Evolutionary conservation across 1,284 basidiomycete genomes (phyloP).

Genomic region (Mycena sp.): DNA sequence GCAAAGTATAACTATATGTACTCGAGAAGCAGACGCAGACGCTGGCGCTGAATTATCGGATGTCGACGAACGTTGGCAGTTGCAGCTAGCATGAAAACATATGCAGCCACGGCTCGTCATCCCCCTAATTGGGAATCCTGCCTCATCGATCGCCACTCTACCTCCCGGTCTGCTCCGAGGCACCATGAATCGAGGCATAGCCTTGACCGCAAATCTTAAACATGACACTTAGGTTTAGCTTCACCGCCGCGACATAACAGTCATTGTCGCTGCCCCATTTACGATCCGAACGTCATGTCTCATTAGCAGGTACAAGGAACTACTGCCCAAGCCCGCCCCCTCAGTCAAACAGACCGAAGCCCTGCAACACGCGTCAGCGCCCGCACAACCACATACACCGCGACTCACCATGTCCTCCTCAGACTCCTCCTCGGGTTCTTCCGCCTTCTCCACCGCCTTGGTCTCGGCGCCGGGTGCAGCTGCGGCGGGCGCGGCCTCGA

Average conservation of each 20-base stretch:
- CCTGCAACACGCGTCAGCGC: constrained; percentile 47
- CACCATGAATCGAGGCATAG: no score
- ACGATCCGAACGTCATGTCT: no score
- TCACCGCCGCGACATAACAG: no score
- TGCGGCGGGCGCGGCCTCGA: constrained; percentile 63
- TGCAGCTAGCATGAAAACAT: no score
- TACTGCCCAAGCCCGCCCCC: neutral
- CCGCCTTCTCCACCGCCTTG: constrained; percentile 67
- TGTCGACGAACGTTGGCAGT: constrained; percentile 1
- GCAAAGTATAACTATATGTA: neutral
- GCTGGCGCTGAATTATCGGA: no score
- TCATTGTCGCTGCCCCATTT: no score
- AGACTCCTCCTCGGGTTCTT: constrained; percentile 83
- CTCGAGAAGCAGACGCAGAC: no score
- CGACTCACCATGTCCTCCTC: constrained; percentile 79
- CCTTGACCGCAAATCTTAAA: no score
- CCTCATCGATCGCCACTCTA: neutral
- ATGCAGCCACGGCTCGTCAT: neutral
- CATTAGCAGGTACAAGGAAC: no score
- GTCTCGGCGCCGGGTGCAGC: constrained; percentile 59
- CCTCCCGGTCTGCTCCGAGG: no score
- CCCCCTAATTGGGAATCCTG: neutral
- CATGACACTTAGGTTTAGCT: no score
- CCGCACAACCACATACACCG: neutral
- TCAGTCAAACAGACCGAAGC: constrained; percentile 92